Conservation (phyloP, 2,329 filamentous ascomycete genomes). For the Microdochium nivale region DNA sequence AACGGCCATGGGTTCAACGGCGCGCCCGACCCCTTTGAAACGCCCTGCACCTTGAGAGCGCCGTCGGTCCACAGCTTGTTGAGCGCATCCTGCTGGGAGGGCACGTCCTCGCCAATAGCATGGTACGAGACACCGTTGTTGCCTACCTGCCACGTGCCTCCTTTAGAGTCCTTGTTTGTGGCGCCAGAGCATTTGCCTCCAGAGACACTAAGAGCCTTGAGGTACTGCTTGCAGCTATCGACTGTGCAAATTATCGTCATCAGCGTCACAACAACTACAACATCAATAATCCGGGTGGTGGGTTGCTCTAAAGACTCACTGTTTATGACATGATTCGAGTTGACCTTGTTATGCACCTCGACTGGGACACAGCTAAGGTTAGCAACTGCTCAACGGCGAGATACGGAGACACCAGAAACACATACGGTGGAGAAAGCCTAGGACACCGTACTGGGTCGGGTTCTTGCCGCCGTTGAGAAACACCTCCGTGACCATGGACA, state of each 20-base stretch:
- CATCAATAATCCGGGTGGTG: not conserved
- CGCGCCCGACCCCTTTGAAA: constrained; percentile 13
- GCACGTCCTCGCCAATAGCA: constrained; percentile 12
- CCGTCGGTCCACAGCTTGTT: constrained; percentile 13
- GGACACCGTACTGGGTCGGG: constrained; percentile 13
- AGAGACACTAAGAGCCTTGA: constrained; percentile 11
- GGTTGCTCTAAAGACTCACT: constrained; percentile 11
- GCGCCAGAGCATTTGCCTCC: constrained; percentile 14
- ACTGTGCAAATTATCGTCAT: constrained; percentile 4
- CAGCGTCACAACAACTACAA: not conserved
- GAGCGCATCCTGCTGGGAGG: constrained; percentile 15
- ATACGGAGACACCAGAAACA: not conserved
- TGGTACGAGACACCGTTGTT: constrained; percentile 17
- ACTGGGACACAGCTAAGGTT: constrained; percentile 7
- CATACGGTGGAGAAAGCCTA: constrained; percentile 20
- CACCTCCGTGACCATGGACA: constrained; percentile 20
- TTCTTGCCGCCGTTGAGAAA: constrained; percentile 15
- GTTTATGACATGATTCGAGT: constrained; percentile 13
- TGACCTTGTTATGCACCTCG: constrained; percentile 19
- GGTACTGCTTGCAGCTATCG: constrained; percentile 13
- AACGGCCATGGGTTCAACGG: constrained; percentile 18
- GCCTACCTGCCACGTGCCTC: constrained; percentile 19
- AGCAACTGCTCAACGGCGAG: not conserved
- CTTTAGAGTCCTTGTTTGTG: constrained; percentile 17
- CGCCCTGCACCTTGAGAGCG: constrained; percentile 11